Evolutionary conservation across 345 rosid species (phyloP).

Genomic region (Lepidium africanum): DNA sequence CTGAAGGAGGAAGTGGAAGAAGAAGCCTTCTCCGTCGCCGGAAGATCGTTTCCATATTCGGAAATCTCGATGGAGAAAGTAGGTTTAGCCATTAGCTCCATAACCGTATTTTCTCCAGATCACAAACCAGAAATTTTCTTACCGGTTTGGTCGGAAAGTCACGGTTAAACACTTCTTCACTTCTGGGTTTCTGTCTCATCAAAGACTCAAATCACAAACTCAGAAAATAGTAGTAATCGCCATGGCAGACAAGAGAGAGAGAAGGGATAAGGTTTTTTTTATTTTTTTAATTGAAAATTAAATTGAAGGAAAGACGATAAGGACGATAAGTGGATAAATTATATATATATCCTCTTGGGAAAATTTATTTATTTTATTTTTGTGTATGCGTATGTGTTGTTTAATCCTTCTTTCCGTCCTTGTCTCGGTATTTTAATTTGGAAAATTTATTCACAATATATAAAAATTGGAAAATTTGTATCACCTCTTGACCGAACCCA

Average conservation of each 20-base stretch:
- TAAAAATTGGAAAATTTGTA: background rate
- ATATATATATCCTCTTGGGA: background rate
- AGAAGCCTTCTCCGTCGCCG: slow-evolving; percentile 24
- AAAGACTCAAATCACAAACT: slow-evolving; percentile 18
- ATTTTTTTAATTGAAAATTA: background rate
- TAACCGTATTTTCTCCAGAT: slow-evolving; percentile 2
- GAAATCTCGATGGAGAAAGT: slow-evolving; percentile 36
- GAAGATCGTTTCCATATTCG: slow-evolving; percentile 21
- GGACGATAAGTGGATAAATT: slow-evolving; percentile 14
- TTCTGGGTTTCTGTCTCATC: slow-evolving; percentile 30
- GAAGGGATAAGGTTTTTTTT: slow-evolving; percentile 21
- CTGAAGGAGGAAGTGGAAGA: slow-evolving; percentile 1
- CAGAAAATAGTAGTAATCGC: slow-evolving; percentile 20
- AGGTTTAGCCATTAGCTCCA: slow-evolving; percentile 56
- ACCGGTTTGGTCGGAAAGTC: slow-evolving; percentile 1
- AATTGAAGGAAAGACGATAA: slow-evolving; percentile 14
- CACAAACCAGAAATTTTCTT: background rate
- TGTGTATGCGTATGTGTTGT: background rate
- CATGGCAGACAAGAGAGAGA: slow-evolving; percentile 21
- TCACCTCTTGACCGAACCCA: background rate
- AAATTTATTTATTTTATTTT: background rate
- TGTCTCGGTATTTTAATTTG: background rate
- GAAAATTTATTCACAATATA: background rate
- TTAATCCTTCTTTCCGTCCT: background rate
- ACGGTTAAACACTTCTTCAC: background rate